phyloP scores from a whole-genome alignment of 192 early-diverging fungal species.

The Entomortierella parvispora region DNA sequence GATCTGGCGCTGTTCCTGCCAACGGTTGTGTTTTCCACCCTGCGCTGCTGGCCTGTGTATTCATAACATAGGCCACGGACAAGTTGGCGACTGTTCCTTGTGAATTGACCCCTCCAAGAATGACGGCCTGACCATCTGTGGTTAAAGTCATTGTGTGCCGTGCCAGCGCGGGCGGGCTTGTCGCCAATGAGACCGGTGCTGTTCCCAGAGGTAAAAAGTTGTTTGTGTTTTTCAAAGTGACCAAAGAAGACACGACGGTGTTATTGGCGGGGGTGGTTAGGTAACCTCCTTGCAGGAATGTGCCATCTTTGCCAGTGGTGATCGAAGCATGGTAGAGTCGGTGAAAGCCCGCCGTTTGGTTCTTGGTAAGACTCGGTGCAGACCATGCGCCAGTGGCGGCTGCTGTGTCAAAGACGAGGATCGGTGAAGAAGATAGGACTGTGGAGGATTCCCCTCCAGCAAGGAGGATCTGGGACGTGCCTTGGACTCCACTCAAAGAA shows the following conservation, averaged over 20 bases:
- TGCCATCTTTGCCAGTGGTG: conserved; percentile 40
- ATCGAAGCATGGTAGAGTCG: conserved; percentile 37
- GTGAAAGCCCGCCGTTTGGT: conserved; percentile 27
- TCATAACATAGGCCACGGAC: conserved; percentile 22
- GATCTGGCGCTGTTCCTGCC: conserved; percentile 30
- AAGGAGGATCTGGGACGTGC: conserved; percentile 14
- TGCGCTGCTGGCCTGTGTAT: conserved; percentile 25
- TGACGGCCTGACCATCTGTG: conserved; percentile 28
- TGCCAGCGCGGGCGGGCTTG: conserved; percentile 28
- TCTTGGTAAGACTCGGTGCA: conserved; percentile 18
- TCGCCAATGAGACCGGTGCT: conserved; percentile 26
- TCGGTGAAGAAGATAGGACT: not conserved
- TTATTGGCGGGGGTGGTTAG: conserved; percentile 14
- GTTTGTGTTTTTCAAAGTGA: conserved; percentile 24
- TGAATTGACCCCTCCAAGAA: conserved; percentile 28
- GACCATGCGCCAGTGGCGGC: conserved; percentile 29
- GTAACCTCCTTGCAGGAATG: conserved; percentile 40
- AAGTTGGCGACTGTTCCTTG: conserved; percentile 28
- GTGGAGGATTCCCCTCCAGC: conserved; percentile 39
- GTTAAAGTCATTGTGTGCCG: conserved; percentile 51
- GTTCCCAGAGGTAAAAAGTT: conserved; percentile 21
- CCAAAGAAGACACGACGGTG: conserved; percentile 25
- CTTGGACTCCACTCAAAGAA: conserved; percentile 21
- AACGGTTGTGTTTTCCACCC: conserved; percentile 22
- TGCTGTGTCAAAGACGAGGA: conserved; percentile 8